Base-by-base conservation (phyloP, 1,284 basidiomycete species). In the Boletus mariae region DNA sequence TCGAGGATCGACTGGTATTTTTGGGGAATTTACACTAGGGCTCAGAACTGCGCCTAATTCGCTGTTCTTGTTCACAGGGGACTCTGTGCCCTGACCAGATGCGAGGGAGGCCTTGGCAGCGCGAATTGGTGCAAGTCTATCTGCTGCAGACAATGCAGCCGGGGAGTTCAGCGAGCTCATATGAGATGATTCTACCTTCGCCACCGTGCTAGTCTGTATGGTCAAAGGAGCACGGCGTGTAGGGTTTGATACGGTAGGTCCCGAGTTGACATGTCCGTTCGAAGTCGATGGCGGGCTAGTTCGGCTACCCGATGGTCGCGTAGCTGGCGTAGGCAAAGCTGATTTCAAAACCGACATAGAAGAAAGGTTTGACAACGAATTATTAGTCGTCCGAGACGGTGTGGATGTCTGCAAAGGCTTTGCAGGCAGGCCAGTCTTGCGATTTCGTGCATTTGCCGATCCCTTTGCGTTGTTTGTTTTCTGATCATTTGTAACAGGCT, bases 81-180 rank as follows among this genome's bases (percentile, higher is more conserved):
- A 48, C 45, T 59, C 55, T 13, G 20, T 1, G 23, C 49, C 40
- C 31, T 40, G 13, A 38, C 47, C 35, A 29, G 61, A 53, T 20
- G 28, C 25, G 23, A 68, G 53, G 4, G 61, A 55, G 2, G 67
- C 68, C 47, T 71, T 68, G 5, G 57, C 66, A 25, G 69, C 69
- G 26, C 66, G 68, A 51, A 68, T 70, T 34, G 66, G 66, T 6
- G 69, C 66, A 9, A 71, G 57, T 51, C 65, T 69, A 25, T 68
- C 66, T 26, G 41, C 9, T 2, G 47, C 49, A 6, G 57, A 58
- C 7, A 31, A 40, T 5, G 34, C 6, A 32, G 29, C 53, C 6
- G 59, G 47, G 3, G 58, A 57, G 25, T 51, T 59, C 32, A 59
- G 4, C 25, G 66, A 41, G 12, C 23, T 15, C 7, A 58, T 34